Base-by-base conservation (phyloP, 371 early-diverging fungal species). In the Mucor circinelloides region DNA sequence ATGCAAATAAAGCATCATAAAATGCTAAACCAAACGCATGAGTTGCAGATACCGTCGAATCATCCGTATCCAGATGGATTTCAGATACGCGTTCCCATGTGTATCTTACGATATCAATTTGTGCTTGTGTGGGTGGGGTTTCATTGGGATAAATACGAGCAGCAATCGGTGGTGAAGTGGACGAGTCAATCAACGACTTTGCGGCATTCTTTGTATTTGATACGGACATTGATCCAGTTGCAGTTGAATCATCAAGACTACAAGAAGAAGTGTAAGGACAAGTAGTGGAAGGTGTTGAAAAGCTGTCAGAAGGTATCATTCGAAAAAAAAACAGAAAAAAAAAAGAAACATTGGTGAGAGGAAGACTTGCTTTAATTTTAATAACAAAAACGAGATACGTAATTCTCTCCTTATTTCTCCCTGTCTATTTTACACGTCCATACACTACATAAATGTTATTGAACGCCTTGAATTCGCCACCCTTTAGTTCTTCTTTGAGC, bases 11-110 rank as follows among this genome's bases (percentile, higher is more conserved):
- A 8, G 80, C 75, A 32, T 75, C 72, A 32, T 80, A 83, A 52
- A 83, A 80, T 4, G 73, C 73, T n/a, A 78, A 55, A 0, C 79
- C 79, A 66, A 83, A 83, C 0, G 83, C 83, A 57, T 79, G 75
- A 0, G 83, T 61, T 6, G 83, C 64, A 10, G 83, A 82, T 4
- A 82, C 60, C 15, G 63, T 68, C 6, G 36, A 48, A 19, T 78
- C 74, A 28, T 80, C 83, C 15, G 58, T 50, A 1, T 62, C 46
- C 7, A 63, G 67, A 19, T 75, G 68, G 9, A 65, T 72, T 25
- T 82, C 68, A 4, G 78, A 68, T 2, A 82, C 80, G 17, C 68
- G 58, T 40, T 78, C 74, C 83, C 83, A 82, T 19, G 74, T 78
- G 6, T 28, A 60, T 15, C 80, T 72, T 0, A 82, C 74, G 2